Evolutionary conservation across 257 asterid species (phyloP).

Genomic region (Penstemon davidsonii): DNA sequence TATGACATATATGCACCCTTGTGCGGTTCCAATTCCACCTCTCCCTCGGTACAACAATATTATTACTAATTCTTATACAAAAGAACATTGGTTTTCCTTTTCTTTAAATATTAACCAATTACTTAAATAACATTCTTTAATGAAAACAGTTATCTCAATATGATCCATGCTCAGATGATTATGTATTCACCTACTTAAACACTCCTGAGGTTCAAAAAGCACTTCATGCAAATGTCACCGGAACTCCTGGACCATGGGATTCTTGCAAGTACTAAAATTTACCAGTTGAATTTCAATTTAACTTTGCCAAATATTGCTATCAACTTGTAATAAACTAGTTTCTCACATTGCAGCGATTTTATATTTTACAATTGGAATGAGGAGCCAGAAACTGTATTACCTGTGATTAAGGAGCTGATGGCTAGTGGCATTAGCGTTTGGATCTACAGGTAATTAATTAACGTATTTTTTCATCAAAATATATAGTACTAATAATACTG

Average conservation of each 20-base stretch:
- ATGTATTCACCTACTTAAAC: constrained; percentile 43
- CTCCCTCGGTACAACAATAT: constrained; percentile 36
- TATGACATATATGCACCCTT: constrained; percentile 56
- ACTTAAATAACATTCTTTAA: background rate
- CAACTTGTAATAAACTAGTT: too few relatives aligned
- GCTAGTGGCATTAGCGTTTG: constrained; percentile 49
- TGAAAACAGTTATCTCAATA: constrained; percentile 22
- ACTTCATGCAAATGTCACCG: constrained; percentile 48
- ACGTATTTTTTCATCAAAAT: background rate
- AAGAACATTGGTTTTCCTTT: background rate
- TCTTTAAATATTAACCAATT: background rate
- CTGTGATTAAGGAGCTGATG: constrained; percentile 52
- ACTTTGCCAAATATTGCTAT: background rate
- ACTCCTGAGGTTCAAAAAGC: constrained; percentile 49
- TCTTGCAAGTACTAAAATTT: constrained; percentile 46
- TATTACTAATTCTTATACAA: background rate
- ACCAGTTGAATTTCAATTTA: background rate
- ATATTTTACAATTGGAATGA: constrained; percentile 37
- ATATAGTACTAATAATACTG: background rate
- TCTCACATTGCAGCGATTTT: constrained; percentile 15
- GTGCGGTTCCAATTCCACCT: constrained; percentile 38
- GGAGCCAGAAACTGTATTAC: constrained; percentile 43
- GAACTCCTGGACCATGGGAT: constrained; percentile 45
- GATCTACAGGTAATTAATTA: constrained; percentile 44
- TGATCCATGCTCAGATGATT: constrained; percentile 56